These are phyloP conservation scores for Trypanosoma avium DNA, from an alignment of 208 protist species.

Conservation along the genomic window DNA sequence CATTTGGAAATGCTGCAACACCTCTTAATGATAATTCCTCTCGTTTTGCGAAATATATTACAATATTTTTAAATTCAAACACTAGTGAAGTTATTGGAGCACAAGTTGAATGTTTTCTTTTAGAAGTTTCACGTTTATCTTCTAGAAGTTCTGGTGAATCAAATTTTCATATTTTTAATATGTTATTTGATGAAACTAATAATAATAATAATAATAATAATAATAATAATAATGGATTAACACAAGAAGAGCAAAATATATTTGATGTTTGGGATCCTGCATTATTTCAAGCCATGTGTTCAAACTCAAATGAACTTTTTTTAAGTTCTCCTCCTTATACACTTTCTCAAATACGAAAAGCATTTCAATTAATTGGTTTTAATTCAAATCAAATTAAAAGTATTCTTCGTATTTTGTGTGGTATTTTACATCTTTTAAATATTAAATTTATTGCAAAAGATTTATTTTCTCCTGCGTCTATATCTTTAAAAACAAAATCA, in stretches of 20 bases:
- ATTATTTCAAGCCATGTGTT: conserved; percentile 17
- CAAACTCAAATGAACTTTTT: not conserved
- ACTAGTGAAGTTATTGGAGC: conserved; percentile 13
- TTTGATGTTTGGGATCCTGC: conserved; percentile 29
- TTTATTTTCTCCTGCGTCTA: conserved; percentile 14
- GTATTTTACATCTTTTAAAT: conserved; percentile 72
- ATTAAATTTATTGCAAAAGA: conserved; percentile 39
- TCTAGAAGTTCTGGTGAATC: conserved; percentile 12
- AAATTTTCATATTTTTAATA: conserved; percentile 21
- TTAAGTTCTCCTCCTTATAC: conserved; percentile 18
- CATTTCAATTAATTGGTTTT: conserved; percentile 39
- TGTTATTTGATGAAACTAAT: conserved; percentile 28
- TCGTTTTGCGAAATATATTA: conserved; percentile 26
- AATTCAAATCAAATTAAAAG: conserved; percentile 8
- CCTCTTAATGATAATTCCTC: conserved; percentile 28
- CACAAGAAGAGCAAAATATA: conserved; percentile 8
- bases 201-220: too few relatives aligned
- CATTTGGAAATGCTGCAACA: conserved; percentile 28
- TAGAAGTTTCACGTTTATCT: conserved; percentile 21
- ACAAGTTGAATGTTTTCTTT: conserved; percentile 16
- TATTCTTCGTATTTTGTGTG: conserved; percentile 50
- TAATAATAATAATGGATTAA: conserved; percentile 8
- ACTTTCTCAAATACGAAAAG: conserved; percentile 30
- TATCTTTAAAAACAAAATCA: conserved; percentile 1
- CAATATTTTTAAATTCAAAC: conserved; percentile 3